Evolutionary conservation across 1,284 basidiomycete species (phyloP).

Genomic region (Takashimella koratensis): DNA sequence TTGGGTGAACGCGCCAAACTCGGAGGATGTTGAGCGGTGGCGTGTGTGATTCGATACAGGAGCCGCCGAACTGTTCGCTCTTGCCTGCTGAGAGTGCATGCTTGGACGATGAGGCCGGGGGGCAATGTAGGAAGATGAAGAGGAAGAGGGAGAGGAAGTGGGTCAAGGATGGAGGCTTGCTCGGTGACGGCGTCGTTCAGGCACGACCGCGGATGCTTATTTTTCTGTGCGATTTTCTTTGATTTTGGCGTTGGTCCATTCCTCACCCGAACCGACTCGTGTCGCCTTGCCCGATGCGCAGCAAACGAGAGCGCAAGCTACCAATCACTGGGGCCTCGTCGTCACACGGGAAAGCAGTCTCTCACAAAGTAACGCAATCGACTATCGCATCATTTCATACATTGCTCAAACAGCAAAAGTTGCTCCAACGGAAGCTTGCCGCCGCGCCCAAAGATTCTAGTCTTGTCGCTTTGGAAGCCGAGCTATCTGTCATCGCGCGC

Average conservation of each 20-base stretch:
- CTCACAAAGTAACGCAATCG: conserved; percentile 37
- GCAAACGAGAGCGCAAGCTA: conserved; percentile 11
- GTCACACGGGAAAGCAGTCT: conserved; percentile 4
- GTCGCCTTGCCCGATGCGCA: too few species aligned
- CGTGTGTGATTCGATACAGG: conserved; percentile 2
- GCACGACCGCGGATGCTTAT: too few species aligned
- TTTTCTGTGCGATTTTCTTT: too few species aligned
- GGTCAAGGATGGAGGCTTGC: too few species aligned
- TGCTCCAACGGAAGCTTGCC: conserved; percentile 20
- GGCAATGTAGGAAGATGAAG: too few species aligned
- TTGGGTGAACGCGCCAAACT: conserved; percentile 20
- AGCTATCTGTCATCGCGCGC: conserved; percentile 55
- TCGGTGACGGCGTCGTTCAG: too few species aligned
- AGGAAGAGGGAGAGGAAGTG: too few species aligned
- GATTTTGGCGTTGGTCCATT: too few species aligned
- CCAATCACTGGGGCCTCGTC: conserved; percentile 4
- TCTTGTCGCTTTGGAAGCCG: conserved; percentile 4
- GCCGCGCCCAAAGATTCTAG: background rate
- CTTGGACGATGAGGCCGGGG: too few species aligned
- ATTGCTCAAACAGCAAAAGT: conserved; percentile 39
- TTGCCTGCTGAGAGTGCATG: too few species aligned
- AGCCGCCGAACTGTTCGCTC: too few species aligned
- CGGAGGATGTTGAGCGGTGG: conserved; percentile 9
- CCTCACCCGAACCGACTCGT: too few species aligned
- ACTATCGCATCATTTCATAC: conserved; percentile 45